Evolutionary conservation across 768 basidiomycete genomes (phyloP), one percentile per base, ranked within the genome.

Genomic region (Rhizopogon vinicolor): DNA sequence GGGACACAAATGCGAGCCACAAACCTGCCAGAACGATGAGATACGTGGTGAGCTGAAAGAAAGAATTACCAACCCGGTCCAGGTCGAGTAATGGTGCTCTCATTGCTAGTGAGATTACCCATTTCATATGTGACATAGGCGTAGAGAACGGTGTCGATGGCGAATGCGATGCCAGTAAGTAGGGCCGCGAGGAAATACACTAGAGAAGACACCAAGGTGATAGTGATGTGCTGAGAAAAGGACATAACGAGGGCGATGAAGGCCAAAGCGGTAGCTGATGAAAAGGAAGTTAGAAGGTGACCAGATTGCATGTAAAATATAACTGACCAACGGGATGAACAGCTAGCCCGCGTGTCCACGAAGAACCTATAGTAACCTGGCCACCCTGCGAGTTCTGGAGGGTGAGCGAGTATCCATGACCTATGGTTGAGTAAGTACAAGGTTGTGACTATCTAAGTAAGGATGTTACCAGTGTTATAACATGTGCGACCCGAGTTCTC

Each of bases 291-390:
- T 1, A 16, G 25, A 40, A 40, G 37, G 46, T 33, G 12, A 29
- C 9, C 0, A 35, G 19, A 45, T 43, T 55, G 45, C 18, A 37
- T 31, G 16, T 14, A 14, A 33, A 41, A 35, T 37, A 37, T 14
- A 6, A 73, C 84, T 22, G 22, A 22, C 22, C 22, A 51, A 89
- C 81, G 14, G 89, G 88, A 60, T 89, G 87, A 28, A 89, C 75
- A 2, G 82, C 87, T 7, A 91, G 78, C 4, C 87, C 89, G 40
- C 81, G 80, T 7, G 89, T 92, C 84, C 87, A 89, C 1, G 82
- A 77, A 0, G 81, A 62, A 3, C 68, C 76, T 54, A 89, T 76
- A 48, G 67, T 70, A 4, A 71, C 50, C 4, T 72, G 59, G 41
- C 73, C 71, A n/a, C 63, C 65, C 19, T 63, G 44, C 18, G 72